Base-by-base conservation (phyloP, 345 rosid genomes). In the Geranium brycei region DNA sequence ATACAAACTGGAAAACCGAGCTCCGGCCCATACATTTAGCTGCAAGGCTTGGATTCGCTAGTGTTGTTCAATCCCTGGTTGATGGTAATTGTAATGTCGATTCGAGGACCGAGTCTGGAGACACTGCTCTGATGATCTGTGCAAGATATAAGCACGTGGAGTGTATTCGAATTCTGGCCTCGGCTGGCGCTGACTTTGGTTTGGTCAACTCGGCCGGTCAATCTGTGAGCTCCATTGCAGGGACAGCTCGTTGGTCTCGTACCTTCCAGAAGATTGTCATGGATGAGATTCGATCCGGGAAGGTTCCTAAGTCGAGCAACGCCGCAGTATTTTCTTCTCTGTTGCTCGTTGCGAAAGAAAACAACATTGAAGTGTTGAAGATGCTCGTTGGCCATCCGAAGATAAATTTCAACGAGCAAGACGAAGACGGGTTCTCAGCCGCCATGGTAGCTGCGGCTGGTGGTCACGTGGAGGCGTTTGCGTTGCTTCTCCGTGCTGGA, bases 181-280 rank as follows among this genome's bases (percentile, higher is more conserved):
- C 69, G 31, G 80, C 72, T 51, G 92, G 85, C 38, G 87, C 75
- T 31, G 87, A 84, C 72, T 72, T 84, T 59, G 84, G 84, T 58
- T 65, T 79, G 55, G 67, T 79, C 58, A 76, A 77, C 64, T 63
- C 69, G 17, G 65, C 74, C 10, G 71, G 81, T 66, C 77, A 76
- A 59, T 75, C 74, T 51, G 84, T 68, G 47, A 65, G 58, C 59
- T 77, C 83, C 41, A 63, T 82, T 23, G 81, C 83, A 38, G 69
- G 56, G n/a, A 64, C 73, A 66, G 57, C 59, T 61, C 41, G 57
- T 18, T 86, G 86, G 91, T 51, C 31, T 60, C 72, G 73, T 59
- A 69, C 79, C 67, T 83, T 83, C 66, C 83, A 77, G 41, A 72
- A 80, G 47, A 72, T 69, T n/a, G 65, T 83, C 28, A 53, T 74